Evolutionary conservation across 2,329 filamentous ascomycete genomes (phyloP), one percentile per base, ranked within the genome.

Genomic region (Metarhizium album): DNA sequence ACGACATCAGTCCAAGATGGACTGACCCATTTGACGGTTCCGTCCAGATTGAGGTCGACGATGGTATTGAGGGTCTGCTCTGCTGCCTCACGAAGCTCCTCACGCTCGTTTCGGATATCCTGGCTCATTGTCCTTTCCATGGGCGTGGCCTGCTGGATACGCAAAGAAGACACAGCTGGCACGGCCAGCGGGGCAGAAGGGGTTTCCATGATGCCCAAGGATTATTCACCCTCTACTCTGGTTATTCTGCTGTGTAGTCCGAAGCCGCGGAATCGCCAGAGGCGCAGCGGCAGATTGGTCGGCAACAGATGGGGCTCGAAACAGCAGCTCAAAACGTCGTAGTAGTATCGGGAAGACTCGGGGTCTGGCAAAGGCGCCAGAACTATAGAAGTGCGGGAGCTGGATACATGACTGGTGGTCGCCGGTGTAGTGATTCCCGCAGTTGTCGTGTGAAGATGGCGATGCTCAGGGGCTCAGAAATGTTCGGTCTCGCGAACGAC

Each of bases 11-110:
- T 80, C 93, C 93, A 98, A 16, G 91, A 96, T 13, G 90, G 88
- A 66, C 91, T 97, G 60, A 95, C 90, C 88, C 93, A 98, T 69
- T 90, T 86, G 61, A 98, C 86, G 54, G 82, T 86, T 57, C 89
- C 89, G 63, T 96, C 87, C 51, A 97, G 78, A 62, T 90, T 89
- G 57, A 98, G 76, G 70, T 98, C 91, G 64, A 98, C 79, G 65
- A 98, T 95, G 56, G 95, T 87, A 68, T 97, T 98, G 65, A 95
- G 77, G 22, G 90, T 96, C 72, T 96, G 89, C 70, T 97, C 91
- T 47, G 91, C 93, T 40, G 91, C 93, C 72, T 95, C 88, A 63
- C 90, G 90, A 59, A 98, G 78, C 65, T 97, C 91, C 64, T 95
- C 87, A 55, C 90, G 82, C 72, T 97, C 90, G 63, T 94, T 89